Conservation (phyloP, 2,329 filamentous ascomycete genomes). For the Malbranchea cinnamomea region DNA sequence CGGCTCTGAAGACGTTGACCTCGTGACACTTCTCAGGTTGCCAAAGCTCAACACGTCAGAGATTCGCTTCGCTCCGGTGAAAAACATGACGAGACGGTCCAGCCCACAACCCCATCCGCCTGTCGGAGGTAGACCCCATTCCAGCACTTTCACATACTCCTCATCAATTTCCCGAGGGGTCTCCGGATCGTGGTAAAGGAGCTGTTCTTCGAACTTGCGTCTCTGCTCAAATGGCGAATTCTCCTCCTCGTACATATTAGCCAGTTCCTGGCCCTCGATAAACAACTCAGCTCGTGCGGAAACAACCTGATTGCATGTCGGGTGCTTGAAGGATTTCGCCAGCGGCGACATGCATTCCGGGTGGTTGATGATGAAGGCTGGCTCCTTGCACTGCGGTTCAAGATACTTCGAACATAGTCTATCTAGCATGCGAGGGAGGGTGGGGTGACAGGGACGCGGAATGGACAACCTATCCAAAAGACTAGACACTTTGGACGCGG, state of each 20-base stretch:
- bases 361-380: slow-evolving; percentile 79
- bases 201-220: slow-evolving; percentile 58
- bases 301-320: slow-evolving; percentile 52
- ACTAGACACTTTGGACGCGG: slow-evolving; percentile 42
- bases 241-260: slow-evolving; percentile 97
- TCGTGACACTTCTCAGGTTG: slow-evolving; percentile 46
- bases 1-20: not conserved
- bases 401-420: slow-evolving; percentile 60
- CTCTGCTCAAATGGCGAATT: slow-evolving; percentile 81
- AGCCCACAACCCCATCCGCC: slow-evolving; percentile 94
- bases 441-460: slow-evolving; percentile 36
- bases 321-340: slow-evolving; percentile 69
- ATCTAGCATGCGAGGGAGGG: slow-evolving; percentile 61
- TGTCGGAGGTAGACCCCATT: slow-evolving; percentile 85
- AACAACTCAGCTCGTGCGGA: slow-evolving; percentile 78
- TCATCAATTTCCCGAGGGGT: slow-evolving; percentile 49
- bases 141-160: slow-evolving; percentile 68
- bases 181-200: slow-evolving; percentile 32
- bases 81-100: slow-evolving; percentile 82
- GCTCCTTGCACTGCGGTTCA: slow-evolving; percentile 57
- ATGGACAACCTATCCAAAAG: slow-evolving; percentile 39
- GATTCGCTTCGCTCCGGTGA: slow-evolving; percentile 64
- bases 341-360: slow-evolving; percentile 84
- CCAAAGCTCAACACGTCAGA: slow-evolving; percentile 81
- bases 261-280: slow-evolving; percentile 62